Evolutionary conservation across 108 stramenopile species (phyloP).

Genomic region (Epipyxis sp.): DNA sequence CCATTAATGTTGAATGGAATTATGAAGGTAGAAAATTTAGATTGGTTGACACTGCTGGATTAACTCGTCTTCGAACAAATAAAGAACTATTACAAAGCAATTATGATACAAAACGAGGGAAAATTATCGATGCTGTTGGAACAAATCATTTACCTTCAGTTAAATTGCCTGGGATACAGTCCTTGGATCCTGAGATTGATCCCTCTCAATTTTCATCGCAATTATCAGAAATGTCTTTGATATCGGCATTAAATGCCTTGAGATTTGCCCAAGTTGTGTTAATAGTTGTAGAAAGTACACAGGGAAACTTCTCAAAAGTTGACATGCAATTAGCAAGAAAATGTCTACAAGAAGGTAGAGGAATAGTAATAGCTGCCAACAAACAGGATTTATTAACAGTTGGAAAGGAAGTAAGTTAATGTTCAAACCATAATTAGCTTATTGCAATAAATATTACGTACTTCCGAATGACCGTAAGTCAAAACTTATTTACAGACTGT

Average conservation of each 20-base stretch:
- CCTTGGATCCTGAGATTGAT: background rate
- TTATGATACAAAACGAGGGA: conserved; percentile 28
- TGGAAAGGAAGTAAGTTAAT: too few relatives aligned
- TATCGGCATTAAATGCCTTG: conserved; percentile 66
- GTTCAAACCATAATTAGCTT: too few relatives aligned
- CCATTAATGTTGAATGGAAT: conserved; percentile 71
- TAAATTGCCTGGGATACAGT: conserved; percentile 4
- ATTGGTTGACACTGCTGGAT: conserved; percentile 53
- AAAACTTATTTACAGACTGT: too few relatives aligned
- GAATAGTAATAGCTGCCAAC: conserved; percentile 78
- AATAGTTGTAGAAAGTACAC: conserved; percentile 75
- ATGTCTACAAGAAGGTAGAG: conserved; percentile 77
- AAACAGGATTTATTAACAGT: conserved; percentile 79
- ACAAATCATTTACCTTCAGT: background rate
- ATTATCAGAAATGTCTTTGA: background rate
- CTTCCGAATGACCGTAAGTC: too few relatives aligned
- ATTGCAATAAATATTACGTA: too few relatives aligned
- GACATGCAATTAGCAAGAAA: conserved; percentile 81
- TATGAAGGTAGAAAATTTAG: conserved; percentile 41
- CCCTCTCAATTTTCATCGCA: conserved; percentile 12
- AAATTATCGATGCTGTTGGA: conserved; percentile 32
- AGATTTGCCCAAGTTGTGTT: conserved; percentile 82
- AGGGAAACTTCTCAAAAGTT: conserved; percentile 67
- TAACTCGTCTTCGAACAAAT: conserved; percentile 32
- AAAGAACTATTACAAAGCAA: conserved; percentile 36